Percentiles rank a stretch among this genome's conserved stretches.
Conservation (phyloP, 306 rosid species). For the Trifolium repens region DNA sequence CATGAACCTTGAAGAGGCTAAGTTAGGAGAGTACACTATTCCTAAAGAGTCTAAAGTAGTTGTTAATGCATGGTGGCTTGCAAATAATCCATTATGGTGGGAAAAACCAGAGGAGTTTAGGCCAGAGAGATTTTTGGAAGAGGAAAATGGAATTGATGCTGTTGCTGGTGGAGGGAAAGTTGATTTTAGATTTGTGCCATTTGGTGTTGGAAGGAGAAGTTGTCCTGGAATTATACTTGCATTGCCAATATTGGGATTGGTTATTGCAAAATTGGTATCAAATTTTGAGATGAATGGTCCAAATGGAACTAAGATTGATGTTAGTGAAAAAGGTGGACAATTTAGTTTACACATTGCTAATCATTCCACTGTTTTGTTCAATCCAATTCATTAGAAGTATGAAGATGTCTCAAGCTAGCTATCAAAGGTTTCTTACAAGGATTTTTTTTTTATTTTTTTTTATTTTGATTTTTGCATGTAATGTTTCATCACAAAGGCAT, state of each 20-base stretch:
- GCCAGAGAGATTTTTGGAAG: conserved; percentile 82
- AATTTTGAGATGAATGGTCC: conserved; percentile 67
- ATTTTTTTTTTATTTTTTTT: neutral
- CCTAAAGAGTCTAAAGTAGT: conserved; percentile 85
- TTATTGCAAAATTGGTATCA: conserved; percentile 64
- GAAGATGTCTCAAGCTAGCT: neutral
- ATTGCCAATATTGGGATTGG: conserved; percentile 73
- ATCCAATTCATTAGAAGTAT: conserved; percentile 36
- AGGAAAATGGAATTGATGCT: conserved; percentile 64
- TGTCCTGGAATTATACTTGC: conserved; percentile 89
- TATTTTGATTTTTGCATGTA: neutral
- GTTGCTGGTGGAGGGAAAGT: conserved; percentile 72
- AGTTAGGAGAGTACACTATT: conserved; percentile 66
- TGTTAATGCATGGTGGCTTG: conserved; percentile 92
- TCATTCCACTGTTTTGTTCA: conserved; percentile 61
- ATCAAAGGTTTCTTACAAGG: neutral
- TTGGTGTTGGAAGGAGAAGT: conserved; percentile 87
- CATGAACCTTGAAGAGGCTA: conserved; percentile 87
- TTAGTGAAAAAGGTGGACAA: conserved; percentile 80
- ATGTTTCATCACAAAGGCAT: neutral
- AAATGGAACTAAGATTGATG: conserved; percentile 55
- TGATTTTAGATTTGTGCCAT: conserved; percentile 75
- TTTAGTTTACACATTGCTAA: conserved; percentile 79
- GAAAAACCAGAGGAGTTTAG: conserved; percentile 68
- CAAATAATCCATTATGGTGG: conserved; percentile 87